Evolutionary conservation across 31 red algal species (phyloP).

Genomic region (Endocladia muricata): DNA sequence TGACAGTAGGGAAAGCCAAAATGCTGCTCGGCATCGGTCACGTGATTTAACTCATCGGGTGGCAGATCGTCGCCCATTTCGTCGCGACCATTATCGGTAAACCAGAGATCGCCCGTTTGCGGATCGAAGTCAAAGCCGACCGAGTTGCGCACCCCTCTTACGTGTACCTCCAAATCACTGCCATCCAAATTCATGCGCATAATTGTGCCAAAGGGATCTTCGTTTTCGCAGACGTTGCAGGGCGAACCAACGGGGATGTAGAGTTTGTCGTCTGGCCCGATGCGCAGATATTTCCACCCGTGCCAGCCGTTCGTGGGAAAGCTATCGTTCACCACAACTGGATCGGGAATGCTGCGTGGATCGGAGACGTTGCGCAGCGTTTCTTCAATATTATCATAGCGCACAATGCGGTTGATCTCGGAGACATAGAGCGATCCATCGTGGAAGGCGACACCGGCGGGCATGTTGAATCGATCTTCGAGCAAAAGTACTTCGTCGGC

Average conservation of each 20-base stretch:
- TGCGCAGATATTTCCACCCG: neutral
- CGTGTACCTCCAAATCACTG: neutral
- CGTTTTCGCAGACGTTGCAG: neutral
- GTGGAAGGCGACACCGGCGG: neutral
- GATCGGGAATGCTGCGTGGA: neutral
- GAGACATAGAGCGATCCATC: neutral
- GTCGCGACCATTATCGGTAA: neutral
- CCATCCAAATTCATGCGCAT: neutral
- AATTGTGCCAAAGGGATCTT: neutral
- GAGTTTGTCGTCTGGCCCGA: neutral
- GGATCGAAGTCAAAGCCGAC: neutral
- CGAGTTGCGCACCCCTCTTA: neutral
- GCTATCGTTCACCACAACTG: neutral
- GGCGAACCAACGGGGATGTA: neutral
- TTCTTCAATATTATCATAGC: neutral
- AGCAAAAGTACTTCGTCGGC: neutral
- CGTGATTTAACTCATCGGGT: neutral
- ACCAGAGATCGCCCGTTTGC: neutral
- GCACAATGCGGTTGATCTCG: neutral
- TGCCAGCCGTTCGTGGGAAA: too few relatives aligned
- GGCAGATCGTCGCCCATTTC: constrained; percentile 3
- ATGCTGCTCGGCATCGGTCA: neutral
- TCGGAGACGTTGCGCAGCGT: neutral
- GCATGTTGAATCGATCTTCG: neutral
- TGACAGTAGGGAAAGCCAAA: neutral